Conservation (phyloP, 2,329 filamentous ascomycete genomes). For the Sclerotinia nivalis region DNA sequence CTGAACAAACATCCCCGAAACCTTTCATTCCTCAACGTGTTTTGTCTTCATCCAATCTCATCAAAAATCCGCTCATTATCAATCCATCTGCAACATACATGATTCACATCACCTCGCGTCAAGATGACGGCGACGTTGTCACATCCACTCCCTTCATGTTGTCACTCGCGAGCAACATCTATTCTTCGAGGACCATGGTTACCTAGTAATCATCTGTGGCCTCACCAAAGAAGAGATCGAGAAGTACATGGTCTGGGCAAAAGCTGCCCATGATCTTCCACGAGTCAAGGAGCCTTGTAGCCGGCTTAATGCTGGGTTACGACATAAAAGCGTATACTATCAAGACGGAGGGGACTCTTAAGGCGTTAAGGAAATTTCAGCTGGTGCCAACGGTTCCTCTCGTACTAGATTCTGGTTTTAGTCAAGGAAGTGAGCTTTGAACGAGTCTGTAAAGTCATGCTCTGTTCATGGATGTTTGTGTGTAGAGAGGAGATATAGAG, state of each 20-base stretch:
- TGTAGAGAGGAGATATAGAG: conserved; percentile 56
- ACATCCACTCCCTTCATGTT: neutral
- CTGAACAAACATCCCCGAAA: neutral
- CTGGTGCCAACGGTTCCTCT: conserved; percentile 51
- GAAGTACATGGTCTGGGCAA: conserved; percentile 40
- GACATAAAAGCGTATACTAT: conserved; percentile 49
- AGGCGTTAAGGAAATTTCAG: conserved; percentile 54
- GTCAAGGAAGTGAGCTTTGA: conserved; percentile 29
- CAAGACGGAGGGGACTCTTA: conserved; percentile 50
- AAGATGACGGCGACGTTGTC: conserved; percentile 29
- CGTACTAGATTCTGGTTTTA: conserved; percentile 59
- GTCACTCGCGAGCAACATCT: neutral
- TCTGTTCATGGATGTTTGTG: conserved; percentile 23
- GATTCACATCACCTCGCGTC: conserved; percentile 33
- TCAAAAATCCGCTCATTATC: conserved; percentile 32
- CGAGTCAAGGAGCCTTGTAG: conserved; percentile 31
- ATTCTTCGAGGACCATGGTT: conserved; percentile 35
- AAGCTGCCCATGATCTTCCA: conserved; percentile 43
- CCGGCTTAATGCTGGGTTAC: conserved; percentile 35
- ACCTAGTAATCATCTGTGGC: conserved; percentile 33
- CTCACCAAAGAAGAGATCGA: conserved; percentile 33
- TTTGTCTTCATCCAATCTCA: conserved; percentile 29
- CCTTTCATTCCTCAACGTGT: conserved; percentile 23
- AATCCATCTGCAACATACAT: conserved; percentile 28
- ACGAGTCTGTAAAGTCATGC: conserved; percentile 34